Evolutionary conservation across 2,329 filamentous ascomycete species (phyloP), one percentile per base, ranked within the genome.

Genomic region (Colletotrichum chlorophyti): DNA sequence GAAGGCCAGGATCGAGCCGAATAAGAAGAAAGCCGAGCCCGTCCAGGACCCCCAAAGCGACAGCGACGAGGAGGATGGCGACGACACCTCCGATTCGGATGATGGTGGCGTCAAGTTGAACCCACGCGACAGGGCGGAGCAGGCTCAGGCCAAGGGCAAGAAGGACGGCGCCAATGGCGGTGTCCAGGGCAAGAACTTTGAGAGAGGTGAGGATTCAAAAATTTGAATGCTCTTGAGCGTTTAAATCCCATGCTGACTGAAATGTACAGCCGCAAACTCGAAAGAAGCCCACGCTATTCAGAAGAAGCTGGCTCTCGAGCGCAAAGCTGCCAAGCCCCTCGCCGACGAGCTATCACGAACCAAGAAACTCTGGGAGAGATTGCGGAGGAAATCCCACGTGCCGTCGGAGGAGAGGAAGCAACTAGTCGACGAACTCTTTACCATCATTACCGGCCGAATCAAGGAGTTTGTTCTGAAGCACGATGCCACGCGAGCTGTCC

Each of bases 401-500:
- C 90, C 93, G 35, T 87, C 89, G 67, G 91, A 96, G 34, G 93
- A 99, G 79, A 86, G 95, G 62, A 89, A 94, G 74, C 83, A 89
- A 71, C 84, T 99, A 35, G 90, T 98, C 43, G 85, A 88, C 60
- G 94, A 99, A 78, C 83, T 99, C 23, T 98, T 96, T 74, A 83
- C 84, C 55, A 96, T 99, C 69, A 91, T 97, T 68, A 95, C 91
- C 21, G 94, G 93, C 50, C 87, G 91, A 57, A 90, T 98, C 68
- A 92, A 91, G 75, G 95, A 98, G 62, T 97, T 98, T 65, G 94
- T 97, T 17, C 91, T 99, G 78, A 99, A 99, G 84, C 95, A 99
- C 74, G 95, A 99, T 72, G 91, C 93, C 31, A 94, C 97, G n/a
- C 86, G 95, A 65, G 93, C 97, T 37, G 90, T 99, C 23, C 95